Evolutionary conservation across 768 basidiomycete genomes (phyloP), one percentile per base, ranked within the genome.

Genomic region (Lentinus brumalis): DNA sequence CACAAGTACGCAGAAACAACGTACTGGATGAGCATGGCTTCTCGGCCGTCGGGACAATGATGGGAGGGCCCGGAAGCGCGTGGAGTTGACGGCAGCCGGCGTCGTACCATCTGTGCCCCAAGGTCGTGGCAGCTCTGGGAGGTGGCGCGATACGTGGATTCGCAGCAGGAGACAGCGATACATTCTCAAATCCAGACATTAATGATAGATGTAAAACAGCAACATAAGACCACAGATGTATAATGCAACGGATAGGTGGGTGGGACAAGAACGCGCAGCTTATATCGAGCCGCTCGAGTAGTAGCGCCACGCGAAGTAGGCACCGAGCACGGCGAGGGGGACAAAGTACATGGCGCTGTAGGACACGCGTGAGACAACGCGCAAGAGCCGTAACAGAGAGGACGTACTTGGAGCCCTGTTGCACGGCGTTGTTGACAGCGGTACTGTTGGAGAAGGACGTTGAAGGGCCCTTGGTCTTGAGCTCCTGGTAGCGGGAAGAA

Each of bases 301-400:
- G 76, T 81, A 87, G 63, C 92, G 84, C 86, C 87, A 96, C 50
- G 86, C 94, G 67, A 96, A 90, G 86, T 94, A 96, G 51, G 83
- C 94, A 63, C 84, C 91, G 49, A 96, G 77, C 30, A 92, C 75
- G 47, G 79, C 84, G 44, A 96, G 81, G 55, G 95, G 95, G 26
- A 94, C 70, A 70, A 95, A 86, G 83, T 94, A 96, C 82, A 91
- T 87, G 74, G 89, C 58, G 75, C 88, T 91, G 68, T 45, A 59
- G 53, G 38, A 47, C 52, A 49, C 3, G 49, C 32, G 65, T 42
- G 18, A 47, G 61, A 45, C 50, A 51, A 42, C 52, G 44, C 40
- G 57, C 47, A 42, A 47, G 11, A 65, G 50, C 62, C 32, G 32
- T 59, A 65, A 51, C 52, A 53, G 51, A 47, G 52, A 50, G 58